Evolutionary conservation across 2,329 filamentous ascomycete genomes (phyloP).

Genomic region (Nothomitra cinnamomea): DNA sequence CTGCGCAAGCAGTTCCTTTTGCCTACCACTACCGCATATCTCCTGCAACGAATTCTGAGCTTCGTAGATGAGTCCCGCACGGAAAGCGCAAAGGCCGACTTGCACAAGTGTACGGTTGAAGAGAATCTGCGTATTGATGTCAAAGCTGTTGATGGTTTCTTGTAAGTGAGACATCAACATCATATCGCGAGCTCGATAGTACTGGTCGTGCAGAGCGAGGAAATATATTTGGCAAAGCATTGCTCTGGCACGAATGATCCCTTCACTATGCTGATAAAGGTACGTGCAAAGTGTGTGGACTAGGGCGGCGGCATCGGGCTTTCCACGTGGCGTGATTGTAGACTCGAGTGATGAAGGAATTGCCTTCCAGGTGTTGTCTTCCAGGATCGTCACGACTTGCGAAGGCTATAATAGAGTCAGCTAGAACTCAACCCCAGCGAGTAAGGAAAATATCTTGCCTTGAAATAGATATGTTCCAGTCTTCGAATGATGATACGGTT

Average conservation of each 20-base stretch:
- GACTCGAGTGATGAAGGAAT: conserved; percentile 58
- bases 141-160: conserved; percentile 91
- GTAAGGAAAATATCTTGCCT: conserved; percentile 34
- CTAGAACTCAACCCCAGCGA: not conserved
- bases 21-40: conserved; percentile 90
- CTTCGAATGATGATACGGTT: conserved; percentile 90
- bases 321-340: conserved; percentile 55
- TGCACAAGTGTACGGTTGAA: conserved; percentile 98
- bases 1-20: conserved; percentile 95
- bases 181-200: conserved; percentile 96
- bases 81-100: conserved; percentile 95
- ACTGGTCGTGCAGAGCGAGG: conserved; percentile 90
- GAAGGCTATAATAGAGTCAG: conserved; percentile 41
- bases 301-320: conserved; percentile 54
- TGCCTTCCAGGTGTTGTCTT: conserved; percentile 84
- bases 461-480: conserved; percentile 97
- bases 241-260: conserved; percentile 85
- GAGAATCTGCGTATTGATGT: conserved; percentile 91
- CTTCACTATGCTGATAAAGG: conserved; percentile 84
- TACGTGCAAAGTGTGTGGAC: conserved; percentile 86
- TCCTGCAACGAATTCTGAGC: conserved; percentile 95
- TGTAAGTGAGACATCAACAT: conserved; percentile 99
- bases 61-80: conserved; percentile 89
- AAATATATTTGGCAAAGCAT: conserved; percentile 99
- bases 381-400: conserved; percentile 81